Evolutionary conservation across 352 stramenopile species (phyloP), one percentile per base, ranked within the genome.

Genomic region (Globisporangium echinulatum): DNA sequence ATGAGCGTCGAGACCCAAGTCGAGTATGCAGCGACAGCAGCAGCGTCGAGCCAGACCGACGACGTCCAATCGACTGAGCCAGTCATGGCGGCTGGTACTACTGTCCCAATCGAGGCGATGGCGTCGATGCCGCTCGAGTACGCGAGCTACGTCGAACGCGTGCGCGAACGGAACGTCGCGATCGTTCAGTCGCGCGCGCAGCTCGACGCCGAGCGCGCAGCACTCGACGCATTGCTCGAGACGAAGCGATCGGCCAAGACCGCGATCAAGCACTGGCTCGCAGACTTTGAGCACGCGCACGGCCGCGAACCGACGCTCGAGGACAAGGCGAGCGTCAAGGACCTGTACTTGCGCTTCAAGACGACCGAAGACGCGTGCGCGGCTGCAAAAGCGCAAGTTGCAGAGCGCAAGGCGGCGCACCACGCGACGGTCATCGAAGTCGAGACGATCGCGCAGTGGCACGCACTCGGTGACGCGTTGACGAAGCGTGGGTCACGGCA

Each of bases 271-370:
- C 51, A 62, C 6, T 93, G 81, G 83, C 67, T 93, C 15, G 54
- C 64, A 7, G 68, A 69, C 3, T 93, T 93, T 42, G 70, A 87
- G 56, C 49, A 52, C 10, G 60, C 68, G 42, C 62, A 87, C 52
- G 63, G 67, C 0, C 70, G 78, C 0, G 81, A 90, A 0, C 83
- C 81, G 6, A 76, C 70, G 25, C 82, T 90, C n/a, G 73, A 88
- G n/a, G 83, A 93, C 47, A 91, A 93, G 52, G 71, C 81, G 7
- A 69, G 82, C 43, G 83, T 90, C 38, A 90, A 91, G 49, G 78
- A 88, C 19, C 61, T 88, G 40, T 93, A 93, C 47, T 25, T 89
- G 19, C 68, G 69, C 19, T 93, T 93, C 70, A 91, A 93, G 62
- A 68, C 71, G n/a, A 69, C 66, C 7, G 83, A 93, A 46, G 79